phyloP scores from a whole-genome alignment of 352 stramenopile genomes.

The Phytopythium chamaehyphon region DNA sequence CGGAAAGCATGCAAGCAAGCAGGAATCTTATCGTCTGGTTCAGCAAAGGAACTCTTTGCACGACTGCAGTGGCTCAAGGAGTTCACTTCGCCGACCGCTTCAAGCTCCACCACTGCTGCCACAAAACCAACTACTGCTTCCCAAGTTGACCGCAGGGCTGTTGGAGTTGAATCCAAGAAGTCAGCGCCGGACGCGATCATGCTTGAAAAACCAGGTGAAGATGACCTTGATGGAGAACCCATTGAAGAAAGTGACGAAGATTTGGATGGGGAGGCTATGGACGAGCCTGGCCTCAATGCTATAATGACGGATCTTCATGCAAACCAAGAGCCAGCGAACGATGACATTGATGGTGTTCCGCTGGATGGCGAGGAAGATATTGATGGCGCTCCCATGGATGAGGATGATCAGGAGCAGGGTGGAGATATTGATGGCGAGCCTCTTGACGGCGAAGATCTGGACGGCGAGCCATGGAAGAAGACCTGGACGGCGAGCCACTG shows the following conservation, averaged over 20 bases:
- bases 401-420: conserved; percentile 12
- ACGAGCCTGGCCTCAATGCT: conserved; percentile 12
- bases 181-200: not conserved
- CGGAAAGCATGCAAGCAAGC: conserved; percentile 65
- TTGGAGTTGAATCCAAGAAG: conserved; percentile 1
- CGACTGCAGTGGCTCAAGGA: conserved; percentile 66
- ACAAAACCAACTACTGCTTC: not conserved
- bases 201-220: not conserved
- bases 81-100: conserved; percentile 46
- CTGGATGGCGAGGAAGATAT: conserved; percentile 19
- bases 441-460: conserved; percentile 29
- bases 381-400: conserved; percentile 37
- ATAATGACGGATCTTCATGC: no score
- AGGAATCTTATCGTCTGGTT: conserved; percentile 51
- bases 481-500: conserved; percentile 25
- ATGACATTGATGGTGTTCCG: conserved; percentile 9
- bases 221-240: conserved; percentile 25
- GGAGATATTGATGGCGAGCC: conserved; percentile 11
- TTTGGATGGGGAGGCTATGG: conserved; percentile 38
- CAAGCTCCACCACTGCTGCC: not conserved
- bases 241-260: conserved; percentile 28
- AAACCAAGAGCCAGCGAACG: conserved; percentile 9
- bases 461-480: conserved; percentile 37
- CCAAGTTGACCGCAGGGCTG: conserved; percentile 1
- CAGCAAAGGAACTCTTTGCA: conserved; percentile 31